Conservation (phyloP, 1,284 basidiomycete species). For the Microbotryum saponariae region DNA sequence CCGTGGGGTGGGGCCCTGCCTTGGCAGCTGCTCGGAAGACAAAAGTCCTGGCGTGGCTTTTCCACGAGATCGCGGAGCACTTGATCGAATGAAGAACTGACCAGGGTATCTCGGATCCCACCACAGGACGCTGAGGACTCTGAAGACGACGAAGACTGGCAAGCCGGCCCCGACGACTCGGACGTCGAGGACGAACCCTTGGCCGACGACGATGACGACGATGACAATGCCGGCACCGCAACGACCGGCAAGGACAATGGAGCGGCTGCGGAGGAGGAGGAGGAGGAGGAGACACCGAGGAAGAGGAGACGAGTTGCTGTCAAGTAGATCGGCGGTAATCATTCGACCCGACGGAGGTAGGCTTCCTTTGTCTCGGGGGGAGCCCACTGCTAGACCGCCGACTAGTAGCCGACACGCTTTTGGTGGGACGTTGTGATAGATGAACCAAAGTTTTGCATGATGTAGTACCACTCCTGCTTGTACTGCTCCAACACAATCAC, state of each 20-base stretch:
- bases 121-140: conserved; percentile 14
- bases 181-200: background rate
- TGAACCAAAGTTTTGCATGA: no score
- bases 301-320: conserved; percentile 22
- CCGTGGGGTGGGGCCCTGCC: background rate
- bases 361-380: background rate
- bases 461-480: no score
- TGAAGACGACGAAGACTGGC: conserved; percentile 20
- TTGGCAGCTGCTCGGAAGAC: background rate
- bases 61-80: no score
- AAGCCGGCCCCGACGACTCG: background rate
- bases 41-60: background rate
- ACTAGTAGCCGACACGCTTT: background rate
- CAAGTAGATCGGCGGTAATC: background rate
- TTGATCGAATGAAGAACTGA: no score
- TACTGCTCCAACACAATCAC: background rate
- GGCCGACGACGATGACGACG: conserved; percentile 22
- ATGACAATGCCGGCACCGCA: conserved; percentile 20
- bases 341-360: no score
- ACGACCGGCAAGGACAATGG: conserved; percentile 2
- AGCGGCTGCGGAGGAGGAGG: conserved; percentile 12
- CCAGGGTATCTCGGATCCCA: background rate
- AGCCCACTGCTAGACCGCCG: background rate
- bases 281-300: conserved; percentile 13
- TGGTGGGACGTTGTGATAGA: background rate